phyloP scores from a whole-genome alignment of 208 protist species.

The Acanthamoeba healyi region DNA sequence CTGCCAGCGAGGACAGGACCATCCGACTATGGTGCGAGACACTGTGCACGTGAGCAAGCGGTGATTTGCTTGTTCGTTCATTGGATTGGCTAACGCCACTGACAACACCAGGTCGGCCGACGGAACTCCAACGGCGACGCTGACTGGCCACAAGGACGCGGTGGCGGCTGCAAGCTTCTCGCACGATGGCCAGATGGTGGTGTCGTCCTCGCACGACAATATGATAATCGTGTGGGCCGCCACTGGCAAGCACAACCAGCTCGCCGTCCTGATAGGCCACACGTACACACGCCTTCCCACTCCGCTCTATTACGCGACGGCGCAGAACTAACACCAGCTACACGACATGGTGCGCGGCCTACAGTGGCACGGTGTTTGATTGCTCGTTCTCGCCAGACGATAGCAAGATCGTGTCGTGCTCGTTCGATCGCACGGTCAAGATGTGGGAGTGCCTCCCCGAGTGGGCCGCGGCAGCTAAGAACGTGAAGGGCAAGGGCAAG shows the following conservation, averaged over 20 bases:
- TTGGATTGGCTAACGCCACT: too few species aligned
- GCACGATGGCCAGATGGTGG: not conserved
- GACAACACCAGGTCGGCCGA: not conserved
- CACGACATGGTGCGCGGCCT: too few species aligned
- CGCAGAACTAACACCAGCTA: too few species aligned
- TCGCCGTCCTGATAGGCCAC: constrained; percentile 17
- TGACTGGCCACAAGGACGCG: constrained; percentile 80
- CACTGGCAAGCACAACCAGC: not conserved
- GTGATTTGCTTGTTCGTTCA: too few species aligned
- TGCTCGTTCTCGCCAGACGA: constrained; percentile 78
- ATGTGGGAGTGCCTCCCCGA: constrained; percentile 23
- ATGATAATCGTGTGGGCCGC: constrained; percentile 26
- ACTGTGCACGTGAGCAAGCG: not conserved
- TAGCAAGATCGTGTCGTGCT: constrained; percentile 71
- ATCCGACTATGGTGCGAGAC: not conserved
- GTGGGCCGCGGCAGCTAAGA: not conserved
- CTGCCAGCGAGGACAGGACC: constrained; percentile 2
- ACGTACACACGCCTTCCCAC: not conserved
- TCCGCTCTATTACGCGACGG: not conserved
- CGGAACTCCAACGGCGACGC: not conserved
- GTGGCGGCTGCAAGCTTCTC: constrained; percentile 72
- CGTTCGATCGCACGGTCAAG: constrained; percentile 67
- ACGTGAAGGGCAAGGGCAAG: not conserved
- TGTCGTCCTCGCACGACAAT: constrained; percentile 46
- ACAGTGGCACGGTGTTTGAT: constrained; percentile 66